phyloP scores from a whole-genome alignment of 2,329 filamentous ascomycete species.

The Emergomyces africanus region DNA sequence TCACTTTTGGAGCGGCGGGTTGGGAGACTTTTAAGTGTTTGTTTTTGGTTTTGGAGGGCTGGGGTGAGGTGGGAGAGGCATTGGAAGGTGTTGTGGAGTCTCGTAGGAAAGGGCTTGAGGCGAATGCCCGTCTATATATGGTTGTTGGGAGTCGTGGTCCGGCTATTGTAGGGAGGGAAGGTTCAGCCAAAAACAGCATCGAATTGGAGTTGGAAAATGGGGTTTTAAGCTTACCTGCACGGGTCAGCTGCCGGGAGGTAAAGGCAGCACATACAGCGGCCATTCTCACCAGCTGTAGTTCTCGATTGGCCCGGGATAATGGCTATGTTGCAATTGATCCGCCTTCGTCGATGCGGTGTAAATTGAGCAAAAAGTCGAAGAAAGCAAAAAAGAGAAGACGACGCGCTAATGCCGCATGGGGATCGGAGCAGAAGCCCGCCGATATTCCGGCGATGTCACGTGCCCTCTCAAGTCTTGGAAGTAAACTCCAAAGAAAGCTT shows the following conservation, averaged over 20 bases:
- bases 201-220: neutral
- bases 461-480: too few relatives aligned
- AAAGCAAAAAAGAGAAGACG: neutral
- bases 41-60: conserved; percentile 1
- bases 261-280: conserved; percentile 27
- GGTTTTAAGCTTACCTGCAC: conserved; percentile 19
- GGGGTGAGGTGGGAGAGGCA: neutral
- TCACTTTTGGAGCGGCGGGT: conserved; percentile 4
- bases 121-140: conserved; percentile 10
- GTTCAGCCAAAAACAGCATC: neutral
- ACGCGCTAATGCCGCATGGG: neutral
- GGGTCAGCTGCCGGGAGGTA: conserved; percentile 26
- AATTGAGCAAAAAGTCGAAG: neutral
- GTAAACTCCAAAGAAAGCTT: too few relatives aligned
- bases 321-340: neutral
- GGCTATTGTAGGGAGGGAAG: neutral
- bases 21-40: conserved; percentile 19
- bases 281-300: conserved; percentile 14
- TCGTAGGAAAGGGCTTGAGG: conserved; percentile 5
- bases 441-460: neutral
- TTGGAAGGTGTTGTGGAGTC: neutral
- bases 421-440: neutral
- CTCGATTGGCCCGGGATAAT: conserved; percentile 3
- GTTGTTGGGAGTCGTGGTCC: conserved; percentile 5
- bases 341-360: neutral